Percentiles rank a stretch among this genome's conserved stretches.
Conservation (phyloP, 2,329 filamentous ascomycete species). For the Ophiostoma populinum region DNA sequence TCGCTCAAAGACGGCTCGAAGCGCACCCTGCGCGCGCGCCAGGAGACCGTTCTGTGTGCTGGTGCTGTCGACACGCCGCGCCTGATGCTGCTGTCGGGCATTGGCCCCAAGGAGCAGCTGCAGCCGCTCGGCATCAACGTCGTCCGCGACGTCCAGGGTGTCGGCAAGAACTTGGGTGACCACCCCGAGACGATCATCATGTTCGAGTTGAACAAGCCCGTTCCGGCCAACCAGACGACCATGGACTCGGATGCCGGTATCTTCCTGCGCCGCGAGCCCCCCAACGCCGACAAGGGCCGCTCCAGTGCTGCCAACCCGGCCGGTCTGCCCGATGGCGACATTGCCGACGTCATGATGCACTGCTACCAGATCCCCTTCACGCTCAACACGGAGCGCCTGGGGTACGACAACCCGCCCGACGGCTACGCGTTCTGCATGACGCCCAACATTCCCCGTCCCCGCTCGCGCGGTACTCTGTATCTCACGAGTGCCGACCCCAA, state of each 20-base stretch:
- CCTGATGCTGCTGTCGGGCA: slow-evolving; percentile 38
- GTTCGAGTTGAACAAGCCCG: slow-evolving; percentile 66
- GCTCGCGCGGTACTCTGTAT: slow-evolving; percentile 42
- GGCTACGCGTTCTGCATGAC: slow-evolving; percentile 87
- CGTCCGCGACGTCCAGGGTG: slow-evolving; percentile 39
- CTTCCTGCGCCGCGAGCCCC: slow-evolving; percentile 63
- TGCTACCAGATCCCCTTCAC: slow-evolving; percentile 92
- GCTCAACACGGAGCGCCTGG: slow-evolving; percentile 66
- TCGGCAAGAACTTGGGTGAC: slow-evolving; percentile 44
- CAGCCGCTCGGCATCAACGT: slow-evolving; percentile 34
- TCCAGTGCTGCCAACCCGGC: slow-evolving; percentile 29
- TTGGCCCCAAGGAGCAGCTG: slow-evolving; percentile 37
- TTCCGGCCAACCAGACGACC: slow-evolving; percentile 62
- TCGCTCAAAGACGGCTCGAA: slow-evolving; percentile 33
- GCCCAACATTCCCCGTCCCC: slow-evolving; percentile 72
- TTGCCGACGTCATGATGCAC: slow-evolving; percentile 87
- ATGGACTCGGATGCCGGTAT: slow-evolving; percentile 85
- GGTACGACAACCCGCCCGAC: slow-evolving; percentile 35
- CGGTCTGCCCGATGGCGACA: slow-evolving; percentile 46
- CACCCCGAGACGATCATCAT: slow-evolving; percentile 44
- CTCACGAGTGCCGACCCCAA: slow-evolving; percentile 11
- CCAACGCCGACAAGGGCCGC: slow-evolving; percentile 48
- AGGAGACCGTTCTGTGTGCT: slow-evolving; percentile 64
- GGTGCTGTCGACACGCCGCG: slow-evolving; percentile 71
- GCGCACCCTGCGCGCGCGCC: slow-evolving; percentile 43